Evolutionary conservation across 106 monocot species (phyloP).

Genomic region (Alisma plantagoaquatica): DNA sequence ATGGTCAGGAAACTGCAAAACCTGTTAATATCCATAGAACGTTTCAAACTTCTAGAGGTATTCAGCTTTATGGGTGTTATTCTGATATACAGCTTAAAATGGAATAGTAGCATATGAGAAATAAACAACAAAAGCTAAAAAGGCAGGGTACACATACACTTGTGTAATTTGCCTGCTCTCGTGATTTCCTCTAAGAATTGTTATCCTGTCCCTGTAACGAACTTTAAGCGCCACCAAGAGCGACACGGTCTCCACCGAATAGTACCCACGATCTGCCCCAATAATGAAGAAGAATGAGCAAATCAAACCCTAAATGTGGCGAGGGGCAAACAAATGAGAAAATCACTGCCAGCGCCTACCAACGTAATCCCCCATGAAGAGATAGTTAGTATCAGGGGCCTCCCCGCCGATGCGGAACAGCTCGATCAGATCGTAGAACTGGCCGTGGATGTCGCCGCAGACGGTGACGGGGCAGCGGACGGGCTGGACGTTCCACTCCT

Average conservation of each 20-base stretch:
- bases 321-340: background rate
- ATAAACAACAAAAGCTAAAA: background rate
- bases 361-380: constrained; percentile 67
- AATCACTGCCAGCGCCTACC: constrained; percentile 16
- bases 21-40: no score
- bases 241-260: constrained; percentile 28
- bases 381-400: constrained; percentile 45
- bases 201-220: constrained; percentile 29
- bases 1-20: no score
- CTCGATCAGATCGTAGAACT: constrained; percentile 71
- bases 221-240: constrained; percentile 28
- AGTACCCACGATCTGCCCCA: constrained; percentile 29
- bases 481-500: constrained; percentile 86
- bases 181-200: constrained; percentile 33
- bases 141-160: constrained; percentile 33
- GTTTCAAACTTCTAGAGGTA: no score
- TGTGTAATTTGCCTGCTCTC: constrained; percentile 32
- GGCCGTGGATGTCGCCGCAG: constrained; percentile 72
- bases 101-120: no score
- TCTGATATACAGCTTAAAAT: no score
- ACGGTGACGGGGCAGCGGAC: constrained; percentile 63
- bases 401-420: constrained; percentile 59
- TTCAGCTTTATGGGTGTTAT: no score
- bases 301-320: background rate
- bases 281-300: background rate